A percentile compares a stretch with the other conserved stretches of the same genome.
Conservation (phyloP, 2,329 filamentous ascomycete species). For the Diplodia scrobiculata region DNA sequence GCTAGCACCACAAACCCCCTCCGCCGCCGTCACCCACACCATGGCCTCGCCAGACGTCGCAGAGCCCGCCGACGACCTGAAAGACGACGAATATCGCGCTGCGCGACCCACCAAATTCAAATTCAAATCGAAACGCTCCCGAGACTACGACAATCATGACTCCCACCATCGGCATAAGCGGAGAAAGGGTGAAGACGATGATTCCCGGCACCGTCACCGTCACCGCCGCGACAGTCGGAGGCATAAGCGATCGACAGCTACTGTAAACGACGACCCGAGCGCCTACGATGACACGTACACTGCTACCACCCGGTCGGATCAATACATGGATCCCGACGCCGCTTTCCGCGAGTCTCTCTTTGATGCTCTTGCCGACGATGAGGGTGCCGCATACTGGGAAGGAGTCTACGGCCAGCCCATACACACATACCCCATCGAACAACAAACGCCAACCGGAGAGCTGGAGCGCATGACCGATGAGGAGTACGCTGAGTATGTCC, state of each 20-base stretch:
- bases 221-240: constrained; percentile 27
- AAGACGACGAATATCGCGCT: constrained; percentile 34
- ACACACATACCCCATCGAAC: constrained; percentile 69
- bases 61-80: not conserved
- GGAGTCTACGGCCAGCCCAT: constrained; percentile 95
- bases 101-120: constrained; percentile 43
- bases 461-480: constrained; percentile 90
- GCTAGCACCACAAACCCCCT: not conserved
- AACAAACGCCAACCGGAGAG: constrained; percentile 56
- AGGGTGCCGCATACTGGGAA: constrained; percentile 94
- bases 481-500: constrained; percentile 83
- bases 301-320: constrained; percentile 6
- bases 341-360: constrained; percentile 94
- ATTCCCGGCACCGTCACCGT: not conserved
- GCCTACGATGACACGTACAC: constrained; percentile 47
- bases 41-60: constrained; percentile 8
- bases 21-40: not conserved
- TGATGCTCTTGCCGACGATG: constrained; percentile 94
- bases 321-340: constrained; percentile 63
- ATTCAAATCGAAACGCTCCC: constrained; percentile 44
- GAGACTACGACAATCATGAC: constrained; percentile 32
- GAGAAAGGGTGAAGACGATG: not conserved
- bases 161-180: constrained; percentile 11
- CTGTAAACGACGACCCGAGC: constrained; percentile 38
- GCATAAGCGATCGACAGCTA: constrained; percentile 24